Conservation (phyloP, 495 filamentous ascomycete species). For the Annulohypoxylon bovei region DNA sequence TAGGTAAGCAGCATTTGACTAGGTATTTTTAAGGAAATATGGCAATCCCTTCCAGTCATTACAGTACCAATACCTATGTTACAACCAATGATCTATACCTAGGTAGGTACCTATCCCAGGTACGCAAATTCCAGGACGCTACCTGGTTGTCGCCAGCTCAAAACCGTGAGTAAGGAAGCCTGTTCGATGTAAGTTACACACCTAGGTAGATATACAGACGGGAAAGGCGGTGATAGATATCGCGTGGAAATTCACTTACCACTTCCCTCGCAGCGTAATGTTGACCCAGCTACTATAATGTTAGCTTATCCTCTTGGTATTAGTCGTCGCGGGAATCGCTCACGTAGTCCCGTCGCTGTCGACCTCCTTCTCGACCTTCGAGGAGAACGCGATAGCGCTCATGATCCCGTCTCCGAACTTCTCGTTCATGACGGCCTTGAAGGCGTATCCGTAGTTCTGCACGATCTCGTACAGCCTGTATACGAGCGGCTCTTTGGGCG, state of each 20-base stretch:
- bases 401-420: constrained; percentile 99
- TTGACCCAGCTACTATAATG: constrained; percentile 78
- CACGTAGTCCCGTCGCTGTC: constrained; percentile 73
- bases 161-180: constrained; percentile 73
- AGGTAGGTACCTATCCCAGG: no score
- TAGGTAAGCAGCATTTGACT: no score
- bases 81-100: neutral
- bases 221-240: neutral
- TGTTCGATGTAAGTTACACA: constrained; percentile 43
- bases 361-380: constrained; percentile 95
- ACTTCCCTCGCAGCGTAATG: constrained; percentile 94
- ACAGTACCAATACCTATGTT: neutral
- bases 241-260: constrained; percentile 64
- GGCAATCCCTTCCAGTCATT: neutral
- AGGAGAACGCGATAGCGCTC: constrained; percentile 94
- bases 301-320: neutral
- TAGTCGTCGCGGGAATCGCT: constrained; percentile 7
- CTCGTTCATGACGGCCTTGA: constrained; percentile 96
- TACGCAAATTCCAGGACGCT: neutral
- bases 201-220: no score
- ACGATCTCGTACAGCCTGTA: constrained; percentile 96
- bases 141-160: constrained; percentile 42
- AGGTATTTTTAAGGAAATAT: no score
- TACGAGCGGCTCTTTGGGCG: constrained; percentile 91
- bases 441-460: constrained; percentile 97